Base-by-base conservation (phyloP, 805 yeast genomes). In the Zygoascus biomembranicola region DNA sequence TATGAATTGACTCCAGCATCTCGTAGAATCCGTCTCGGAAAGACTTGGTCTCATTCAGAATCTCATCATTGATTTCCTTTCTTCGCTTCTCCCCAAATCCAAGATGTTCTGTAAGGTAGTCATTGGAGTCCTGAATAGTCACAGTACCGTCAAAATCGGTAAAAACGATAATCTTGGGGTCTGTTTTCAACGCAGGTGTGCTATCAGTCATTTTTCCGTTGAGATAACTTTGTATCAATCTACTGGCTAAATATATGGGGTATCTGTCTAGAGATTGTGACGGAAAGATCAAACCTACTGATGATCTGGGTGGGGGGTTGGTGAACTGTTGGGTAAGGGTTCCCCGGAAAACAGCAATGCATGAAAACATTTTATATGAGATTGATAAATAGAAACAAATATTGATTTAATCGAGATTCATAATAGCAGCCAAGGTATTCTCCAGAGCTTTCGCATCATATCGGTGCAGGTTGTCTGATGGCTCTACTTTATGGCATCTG, bases 91-190 rank as follows among this genome's bases (percentile, higher is more conserved):
- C 71, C 2, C 98, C 98, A 68, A 89, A 85, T 2, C 99, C 99
- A 20, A 85, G 73, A 61, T 80, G 80, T 67, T 94, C 98, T 8
- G 97, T 90, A 58, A 94, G 73, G 67, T 76, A 86, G 69, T 94
- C 98, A 68, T 94, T 94, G 55, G 96, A 87, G 69, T 94, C 99
- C 65, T 92, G 95, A 55, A 87, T 73, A 11, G 99, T 94, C 59
- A 94, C 94, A 1, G 99, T 94, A 31, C 99, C 99, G 68, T 94
- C 99, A 81, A 95, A 94, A 69, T 94, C 99, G 44, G 97, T 87
- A 75, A 94, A 94, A 44, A 94, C 85, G 63, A 94, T 89, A 47
- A 95, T 92, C 58, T 79, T 77, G 59, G 73, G 72, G 54, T 63
- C 54, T 35, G 68, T 65, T 19, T 54, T 53, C 48, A 67, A 55